Base-by-base conservation (phyloP, 768 basidiomycete species). In the Pleurotus giganteus region DNA sequence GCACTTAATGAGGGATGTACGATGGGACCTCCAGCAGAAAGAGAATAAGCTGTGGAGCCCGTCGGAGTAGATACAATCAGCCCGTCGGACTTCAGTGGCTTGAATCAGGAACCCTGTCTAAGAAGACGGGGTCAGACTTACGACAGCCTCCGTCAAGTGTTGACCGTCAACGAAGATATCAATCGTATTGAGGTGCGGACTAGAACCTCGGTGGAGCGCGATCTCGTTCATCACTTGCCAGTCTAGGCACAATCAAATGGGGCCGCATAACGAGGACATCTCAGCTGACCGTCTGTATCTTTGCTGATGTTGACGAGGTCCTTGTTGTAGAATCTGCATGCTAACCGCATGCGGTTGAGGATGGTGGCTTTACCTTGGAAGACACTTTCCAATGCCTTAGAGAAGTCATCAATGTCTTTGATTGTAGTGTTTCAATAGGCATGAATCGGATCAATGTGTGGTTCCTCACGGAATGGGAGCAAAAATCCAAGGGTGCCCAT, bases 211-310 rank as follows among this genome's bases (percentile, higher is more conserved):
- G 69, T 98, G 95, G 31, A 98, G 75, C 2, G 92, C 87, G 55
- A 98, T 85, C 69, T 98, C 95, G 65, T 98, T 98, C 93, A 98
- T 95, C 32, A 96, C 95, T 68, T 96, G 94, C 88, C 91, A 94
- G 59, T 88, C 94, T 89, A 58, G 56, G 26, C 19, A 50, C 2
- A 55, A 63, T 46, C 15, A 27, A 24, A 28, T 39, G 47, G n/a
- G 28, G 52, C 31, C 34, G 43, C 4, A 15, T 8, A 41, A 39
- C 15, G 17, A 39, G 15, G 36, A 32, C n/a, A 29, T 4, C 9
- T 11, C 9, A 7, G 68, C 75, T 17, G 34, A 88, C 88, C 86
- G 62, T 87, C 80, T 21, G 74, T 75, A 55, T 83, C 80, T 36
- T 76, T 73, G 26, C 76, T 77, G 57, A 86, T 84, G 59, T 80